Evolutionary conservation across 2,329 filamentous ascomycete species (phyloP).

Genomic region (Lecanosticta acicola): DNA sequence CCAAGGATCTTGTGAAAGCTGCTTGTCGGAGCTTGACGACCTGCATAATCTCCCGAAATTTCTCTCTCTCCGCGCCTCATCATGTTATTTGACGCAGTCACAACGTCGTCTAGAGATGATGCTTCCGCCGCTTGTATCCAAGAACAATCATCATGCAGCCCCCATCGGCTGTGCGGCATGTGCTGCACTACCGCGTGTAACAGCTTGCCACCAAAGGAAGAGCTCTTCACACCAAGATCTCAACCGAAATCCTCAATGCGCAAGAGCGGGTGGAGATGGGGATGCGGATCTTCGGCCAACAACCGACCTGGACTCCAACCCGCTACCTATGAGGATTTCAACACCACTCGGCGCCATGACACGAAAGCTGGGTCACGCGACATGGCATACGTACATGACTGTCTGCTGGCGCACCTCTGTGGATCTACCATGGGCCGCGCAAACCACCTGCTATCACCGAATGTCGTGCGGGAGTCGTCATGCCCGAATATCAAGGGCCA

Average conservation of each 20-base stretch:
- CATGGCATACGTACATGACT: too few species aligned
- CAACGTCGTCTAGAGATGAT: slow-evolving; percentile 4
- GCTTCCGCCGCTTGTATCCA: neutral
- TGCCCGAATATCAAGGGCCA: too few species aligned
- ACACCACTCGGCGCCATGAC: too few species aligned
- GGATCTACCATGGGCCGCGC: too few species aligned
- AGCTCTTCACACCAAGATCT: neutral
- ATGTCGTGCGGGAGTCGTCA: too few species aligned
- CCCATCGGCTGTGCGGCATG: too few species aligned
- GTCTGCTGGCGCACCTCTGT: too few species aligned
- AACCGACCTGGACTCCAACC: too few species aligned
- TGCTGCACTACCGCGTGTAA: neutral
- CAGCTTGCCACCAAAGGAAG: neutral
- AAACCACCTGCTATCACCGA: too few species aligned
- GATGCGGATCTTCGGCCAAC: neutral
- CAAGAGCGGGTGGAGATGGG: neutral
- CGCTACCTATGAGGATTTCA: too few species aligned
- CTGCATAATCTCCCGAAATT: neutral
- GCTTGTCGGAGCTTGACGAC: slow-evolving; percentile 13
- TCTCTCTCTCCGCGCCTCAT: neutral
- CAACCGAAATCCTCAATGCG: neutral
- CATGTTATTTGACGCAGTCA: neutral
- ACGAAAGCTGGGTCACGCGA: too few species aligned
- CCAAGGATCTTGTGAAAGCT: neutral
- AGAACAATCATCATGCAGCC: too few species aligned